Evolutionary conservation across 2,329 filamentous ascomycete genomes (phyloP), one percentile per base, ranked within the genome.

Genomic region (Dothiorella sarmentorum): DNA sequence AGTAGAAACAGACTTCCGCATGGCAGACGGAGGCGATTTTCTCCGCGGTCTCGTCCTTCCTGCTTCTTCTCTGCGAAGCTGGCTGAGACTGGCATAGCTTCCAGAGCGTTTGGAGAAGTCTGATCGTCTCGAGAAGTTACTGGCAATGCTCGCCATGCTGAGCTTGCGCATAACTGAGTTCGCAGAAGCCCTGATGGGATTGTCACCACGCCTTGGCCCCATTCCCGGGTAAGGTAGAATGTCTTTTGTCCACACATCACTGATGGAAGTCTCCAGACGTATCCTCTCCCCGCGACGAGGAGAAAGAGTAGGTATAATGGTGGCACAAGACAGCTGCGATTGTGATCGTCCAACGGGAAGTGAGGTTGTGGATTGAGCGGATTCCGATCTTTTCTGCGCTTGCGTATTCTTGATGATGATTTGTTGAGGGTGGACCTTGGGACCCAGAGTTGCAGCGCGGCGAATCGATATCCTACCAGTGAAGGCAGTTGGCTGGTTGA

Each of bases 321-420:
- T 47, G 33, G 67, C 87, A 0, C 85, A 83, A n/a, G 84, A 85
- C n/a, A 89, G 77, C 40, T 93, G 78, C 9, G 91, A 93, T 66
- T 91, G 90, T 0, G 90, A 94, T 38, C 91, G 84, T 64, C 87
- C 87, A 62, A 95, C 85, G 31, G 81, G 78, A n/a, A 70, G 78
- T 57, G 70, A 79, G 58, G 64, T 75, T 62, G 73, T 75, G 26
- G 71, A 74, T 13, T 62, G 69, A 35, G 79, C 72, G 15, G 78
- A 70, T 4, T 82, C 73, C 6, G 76, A 70, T 42, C 87, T 82
- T 65, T 85, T 87, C 45, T 84, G 78, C 2, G 84, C 82, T 65
- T 86, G 86, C 0, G 92, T 96, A 67, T 95, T 95, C 68, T 90
- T 93, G 68, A 97, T 84, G 47, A 96, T 88, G 53, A 96, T 85